Evolutionary conservation across 305 asterid species (phyloP).

Genomic region (Salvia sclarea): DNA sequence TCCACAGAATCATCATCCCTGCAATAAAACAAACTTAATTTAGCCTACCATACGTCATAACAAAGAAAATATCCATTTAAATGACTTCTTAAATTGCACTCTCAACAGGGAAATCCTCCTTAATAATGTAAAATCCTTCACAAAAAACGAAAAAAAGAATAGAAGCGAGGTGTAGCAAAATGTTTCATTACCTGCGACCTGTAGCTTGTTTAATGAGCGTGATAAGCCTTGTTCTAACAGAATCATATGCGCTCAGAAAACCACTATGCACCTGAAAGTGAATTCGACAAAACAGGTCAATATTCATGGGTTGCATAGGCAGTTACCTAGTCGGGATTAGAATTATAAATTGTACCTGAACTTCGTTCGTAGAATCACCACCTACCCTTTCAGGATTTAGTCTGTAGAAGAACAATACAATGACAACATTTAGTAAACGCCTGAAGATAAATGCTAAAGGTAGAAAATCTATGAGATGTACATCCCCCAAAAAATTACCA

Average conservation of each 20-base stretch:
- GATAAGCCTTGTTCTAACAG: slow-evolving; percentile 83
- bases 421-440: slow-evolving; percentile 10
- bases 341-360: slow-evolving; percentile 58
- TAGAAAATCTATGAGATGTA: slow-evolving; percentile 1
- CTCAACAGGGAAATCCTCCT: not conserved
- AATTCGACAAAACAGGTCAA: slow-evolving; percentile 26
- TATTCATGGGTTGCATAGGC: slow-evolving; percentile 4
- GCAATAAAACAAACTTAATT: slow-evolving; percentile 31
- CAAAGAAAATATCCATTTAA: not conserved
- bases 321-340: not conserved
- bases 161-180: not conserved
- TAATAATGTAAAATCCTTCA: no score
- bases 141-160: no score
- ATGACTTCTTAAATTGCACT: not conserved
- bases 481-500: slow-evolving; percentile 14
- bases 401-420: slow-evolving; percentile 50
- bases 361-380: slow-evolving; percentile 88
- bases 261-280: slow-evolving; percentile 86
- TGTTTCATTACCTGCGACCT: slow-evolving; percentile 52
- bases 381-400: slow-evolving; percentile 96
- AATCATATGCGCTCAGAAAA: slow-evolving; percentile 92
- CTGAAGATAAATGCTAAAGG: slow-evolving; percentile 5
- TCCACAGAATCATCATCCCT: slow-evolving; percentile 65
- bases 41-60: not conserved
- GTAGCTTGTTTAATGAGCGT: slow-evolving; percentile 77